Evolutionary conservation across 2,329 filamentous ascomycete species (phyloP), one percentile per base, ranked within the genome.

Genomic region (Arthrinium puccinioides): DNA sequence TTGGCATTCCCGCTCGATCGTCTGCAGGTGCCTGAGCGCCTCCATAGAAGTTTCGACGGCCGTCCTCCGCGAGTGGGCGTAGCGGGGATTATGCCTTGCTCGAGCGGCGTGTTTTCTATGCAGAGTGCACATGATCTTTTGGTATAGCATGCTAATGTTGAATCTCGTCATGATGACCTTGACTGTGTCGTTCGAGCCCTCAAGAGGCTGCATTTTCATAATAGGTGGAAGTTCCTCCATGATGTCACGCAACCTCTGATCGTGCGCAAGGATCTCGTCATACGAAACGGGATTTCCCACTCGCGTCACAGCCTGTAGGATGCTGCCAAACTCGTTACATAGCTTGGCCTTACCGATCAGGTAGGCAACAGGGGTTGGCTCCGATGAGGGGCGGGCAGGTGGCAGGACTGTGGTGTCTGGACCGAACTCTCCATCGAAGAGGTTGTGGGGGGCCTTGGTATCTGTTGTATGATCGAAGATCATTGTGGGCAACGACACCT

Each of bases 41-140:
- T 84, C 81, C 69, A 96, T 72, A 0, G 88, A 87, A 2, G 89
- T 85, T 51, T 95, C 87, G 27, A 97, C 82, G 45, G 87, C 92
- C 16, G 81, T 83, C 27, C 82, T 79, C 21, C 90, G 77, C 3
- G 88, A 95, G 53, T 92, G 87, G 8, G 80, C 76, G 53, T 94
- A 97, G 8, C 88, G 76, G 9, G 84, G 69, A 49, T 90, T 92
- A 41, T 84, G 76, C 32, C 84, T 72, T 5, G 88, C 85, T 41
- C 81, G 76, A n/a, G 76, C 70, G 40, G 95, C 73, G 57, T 92
- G 96, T 45, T 88, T 88, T 35, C 88, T 76, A 59, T 98, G 92
- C 26, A 98, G 73, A 16, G 95, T 76, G 51, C 87, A 94, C 50
- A 94, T 74, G 14, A 88, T 84, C 62, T 94, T 95, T 45, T 94